Evolutionary conservation across 495 filamentous ascomycete species (phyloP).

Genomic region (Hypomontagnella submonticulosa): DNA sequence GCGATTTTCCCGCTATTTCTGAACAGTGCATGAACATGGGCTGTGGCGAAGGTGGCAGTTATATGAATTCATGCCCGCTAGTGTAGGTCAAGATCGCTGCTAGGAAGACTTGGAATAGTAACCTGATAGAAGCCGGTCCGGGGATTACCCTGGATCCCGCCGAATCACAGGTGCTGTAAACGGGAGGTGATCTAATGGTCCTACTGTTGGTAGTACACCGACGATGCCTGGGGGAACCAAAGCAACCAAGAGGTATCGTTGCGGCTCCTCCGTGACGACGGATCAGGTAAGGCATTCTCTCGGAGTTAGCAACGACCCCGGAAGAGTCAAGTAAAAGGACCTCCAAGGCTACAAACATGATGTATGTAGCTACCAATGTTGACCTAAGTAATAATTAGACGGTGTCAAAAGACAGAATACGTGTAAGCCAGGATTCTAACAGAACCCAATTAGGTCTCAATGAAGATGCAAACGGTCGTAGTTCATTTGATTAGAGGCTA

Average conservation of each 20-base stretch:
- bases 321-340: not conserved
- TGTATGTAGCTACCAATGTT: too few species aligned
- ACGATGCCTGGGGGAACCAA: constrained; percentile 9
- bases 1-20: not conserved
- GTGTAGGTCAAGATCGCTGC: constrained; percentile 18
- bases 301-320: constrained; percentile 12
- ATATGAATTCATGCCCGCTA: constrained; percentile 23
- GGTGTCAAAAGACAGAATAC: too few species aligned
- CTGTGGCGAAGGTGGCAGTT: constrained; percentile 32
- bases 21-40: constrained; percentile 24
- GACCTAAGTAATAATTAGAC: too few species aligned
- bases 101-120: not conserved
- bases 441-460: too few species aligned
- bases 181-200: constrained; percentile 14
- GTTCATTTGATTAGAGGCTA: too few species aligned
- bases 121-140: constrained; percentile 1
- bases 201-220: constrained; percentile 18
- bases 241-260: constrained; percentile 6
- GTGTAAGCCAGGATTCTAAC: too few species aligned
- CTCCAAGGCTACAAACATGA: constrained; percentile 2
- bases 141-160: constrained; percentile 19
- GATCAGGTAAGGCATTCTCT: constrained; percentile 14
- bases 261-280: constrained; percentile 22
- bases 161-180: constrained; percentile 15
- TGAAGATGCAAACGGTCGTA: too few species aligned